Evolutionary conservation across 2,329 filamentous ascomycete genomes (phyloP).

Genomic region (Penicillium sp.): DNA sequence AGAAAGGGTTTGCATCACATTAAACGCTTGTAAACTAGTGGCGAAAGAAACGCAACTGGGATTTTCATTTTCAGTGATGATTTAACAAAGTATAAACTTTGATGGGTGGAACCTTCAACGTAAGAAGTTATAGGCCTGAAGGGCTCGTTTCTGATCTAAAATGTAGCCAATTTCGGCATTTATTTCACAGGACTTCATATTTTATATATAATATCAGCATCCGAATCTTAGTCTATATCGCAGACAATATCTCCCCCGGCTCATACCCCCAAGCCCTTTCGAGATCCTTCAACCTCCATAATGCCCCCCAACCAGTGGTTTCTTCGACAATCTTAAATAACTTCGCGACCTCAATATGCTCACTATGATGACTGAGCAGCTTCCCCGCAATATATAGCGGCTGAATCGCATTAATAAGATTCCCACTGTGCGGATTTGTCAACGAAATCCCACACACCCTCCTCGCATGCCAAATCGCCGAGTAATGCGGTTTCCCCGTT

Average conservation of each 20-base stretch:
- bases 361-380: conserved; percentile 51
- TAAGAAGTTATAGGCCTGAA: no score
- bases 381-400: conserved; percentile 56
- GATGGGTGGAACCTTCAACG: no score
- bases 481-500: conserved; percentile 29
- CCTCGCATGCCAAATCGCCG: conserved; percentile 55
- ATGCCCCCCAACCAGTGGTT: conserved; percentile 53
- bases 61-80: no score
- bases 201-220: no score
- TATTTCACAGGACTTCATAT: no score
- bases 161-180: no score
- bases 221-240: conserved; percentile 8
- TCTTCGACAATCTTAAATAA: conserved; percentile 50
- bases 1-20: no score
- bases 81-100: no score
- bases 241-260: conserved; percentile 23
- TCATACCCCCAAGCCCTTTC: conserved; percentile 38
- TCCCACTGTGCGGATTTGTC: conserved; percentile 55
- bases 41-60: no score
- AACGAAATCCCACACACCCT: conserved; percentile 56
- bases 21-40: no score
- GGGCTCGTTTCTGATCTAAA: no score
- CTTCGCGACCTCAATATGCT: conserved; percentile 37
- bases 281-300: conserved; percentile 53
- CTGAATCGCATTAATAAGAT: conserved; percentile 57